Conservation (phyloP, 2,329 filamentous ascomycete species). For the Fonsecaea pugnacius region DNA sequence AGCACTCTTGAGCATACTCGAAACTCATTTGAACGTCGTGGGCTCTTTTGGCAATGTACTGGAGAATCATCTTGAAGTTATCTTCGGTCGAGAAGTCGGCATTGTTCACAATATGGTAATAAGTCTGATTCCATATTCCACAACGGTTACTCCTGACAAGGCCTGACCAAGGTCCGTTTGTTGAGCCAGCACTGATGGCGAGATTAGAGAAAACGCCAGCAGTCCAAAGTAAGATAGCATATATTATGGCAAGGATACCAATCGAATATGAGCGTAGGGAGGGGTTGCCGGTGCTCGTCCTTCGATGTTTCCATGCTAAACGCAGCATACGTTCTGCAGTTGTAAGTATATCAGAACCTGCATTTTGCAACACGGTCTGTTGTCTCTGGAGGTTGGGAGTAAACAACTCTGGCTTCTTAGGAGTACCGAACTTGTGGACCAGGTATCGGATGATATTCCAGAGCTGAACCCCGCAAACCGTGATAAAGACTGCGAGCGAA, state of each 20-base stretch:
- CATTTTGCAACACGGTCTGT: conserved; percentile 32
- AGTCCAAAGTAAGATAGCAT: conserved; percentile 24
- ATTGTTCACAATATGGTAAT: conserved; percentile 10
- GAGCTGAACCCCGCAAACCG: conserved; percentile 25
- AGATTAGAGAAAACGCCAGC: conserved; percentile 29
- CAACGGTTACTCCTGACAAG: conserved; percentile 29
- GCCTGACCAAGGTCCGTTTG: conserved; percentile 19
- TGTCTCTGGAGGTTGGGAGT: conserved; percentile 14
- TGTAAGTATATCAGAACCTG: conserved; percentile 14
- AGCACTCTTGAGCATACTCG: conserved; percentile 33
- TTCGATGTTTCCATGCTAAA: conserved; percentile 24
- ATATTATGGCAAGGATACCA: conserved; percentile 22
- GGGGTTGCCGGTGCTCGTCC: conserved; percentile 20
- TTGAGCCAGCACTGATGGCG: conserved; percentile 23
- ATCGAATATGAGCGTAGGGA: conserved; percentile 24
- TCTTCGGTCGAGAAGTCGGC: conserved; percentile 1
- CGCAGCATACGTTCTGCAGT: conserved; percentile 26
- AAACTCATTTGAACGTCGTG: conserved; percentile 30
- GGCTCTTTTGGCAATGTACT: conserved; percentile 21
- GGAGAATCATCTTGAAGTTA: conserved; percentile 17
- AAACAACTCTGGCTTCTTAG: neutral
- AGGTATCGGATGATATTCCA: conserved; percentile 31
- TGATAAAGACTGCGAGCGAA: conserved; percentile 32
- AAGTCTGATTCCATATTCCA: conserved; percentile 31
- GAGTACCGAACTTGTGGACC: conserved; percentile 24